Conservation (phyloP, 2,329 filamentous ascomycete species). For the Venturia asperata region DNA sequence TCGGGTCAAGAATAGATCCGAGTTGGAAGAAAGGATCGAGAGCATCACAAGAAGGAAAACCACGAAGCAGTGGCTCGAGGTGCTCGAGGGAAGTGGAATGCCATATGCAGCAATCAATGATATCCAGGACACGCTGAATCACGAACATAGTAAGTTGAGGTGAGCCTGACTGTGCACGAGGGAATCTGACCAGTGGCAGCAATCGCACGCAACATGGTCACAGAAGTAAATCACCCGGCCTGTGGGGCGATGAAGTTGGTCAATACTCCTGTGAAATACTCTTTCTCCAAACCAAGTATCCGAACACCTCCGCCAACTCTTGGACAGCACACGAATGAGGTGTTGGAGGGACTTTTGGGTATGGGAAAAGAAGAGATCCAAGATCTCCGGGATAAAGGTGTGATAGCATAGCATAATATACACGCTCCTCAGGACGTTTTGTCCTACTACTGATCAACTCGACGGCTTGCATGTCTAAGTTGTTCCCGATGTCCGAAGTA, state of each 20-base stretch:
- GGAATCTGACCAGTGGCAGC: conserved; percentile 36
- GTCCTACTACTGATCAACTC: too few relatives aligned
- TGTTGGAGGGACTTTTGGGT: conserved; percentile 58
- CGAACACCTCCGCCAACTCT: conserved; percentile 74
- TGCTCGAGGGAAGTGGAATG: conserved; percentile 86
- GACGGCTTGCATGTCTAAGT: too few relatives aligned
- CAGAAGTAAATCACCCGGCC: conserved; percentile 71
- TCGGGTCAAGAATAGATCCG: conserved; percentile 61
- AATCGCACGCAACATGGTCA: conserved; percentile 76
- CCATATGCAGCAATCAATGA: conserved; percentile 95
- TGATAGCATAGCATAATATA: conserved; percentile 45
- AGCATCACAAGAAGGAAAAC: conserved; percentile 65
- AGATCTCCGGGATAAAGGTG: conserved; percentile 57
- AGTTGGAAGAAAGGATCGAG: conserved; percentile 75
- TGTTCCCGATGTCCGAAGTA: too few relatives aligned
- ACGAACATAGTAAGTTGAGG: conserved; percentile 60
- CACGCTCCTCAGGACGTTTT: too few relatives aligned
- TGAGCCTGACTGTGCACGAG: not conserved
- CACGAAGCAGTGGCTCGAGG: conserved; percentile 77
- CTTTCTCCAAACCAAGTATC: conserved; percentile 68
- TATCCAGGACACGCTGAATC: conserved; percentile 73
- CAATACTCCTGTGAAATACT: conserved; percentile 93
- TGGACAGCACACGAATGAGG: conserved; percentile 78
- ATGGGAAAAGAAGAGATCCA: conserved; percentile 53
- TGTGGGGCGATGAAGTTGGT: conserved; percentile 86